Evolutionary conservation across 2,329 filamentous ascomycete species (phyloP), one percentile per base, ranked within the genome.

Genomic region (Pseudodiploospora longispora): DNA sequence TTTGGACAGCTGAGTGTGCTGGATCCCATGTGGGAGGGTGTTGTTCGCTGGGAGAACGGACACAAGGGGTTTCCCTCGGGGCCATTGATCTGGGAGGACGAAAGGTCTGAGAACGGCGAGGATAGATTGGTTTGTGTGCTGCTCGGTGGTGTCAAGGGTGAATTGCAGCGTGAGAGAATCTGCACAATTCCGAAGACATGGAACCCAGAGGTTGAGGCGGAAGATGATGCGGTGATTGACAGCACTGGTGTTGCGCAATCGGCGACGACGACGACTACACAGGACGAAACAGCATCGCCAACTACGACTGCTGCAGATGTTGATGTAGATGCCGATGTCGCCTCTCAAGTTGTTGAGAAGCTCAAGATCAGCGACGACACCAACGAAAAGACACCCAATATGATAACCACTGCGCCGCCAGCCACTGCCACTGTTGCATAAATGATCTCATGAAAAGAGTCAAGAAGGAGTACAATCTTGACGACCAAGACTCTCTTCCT

Each of bases 1-100:
- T 96, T 85, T 68, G 88, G 87, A 43, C 78, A 87, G 49, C 70
- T 83, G 64, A 83, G 85, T 6, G 75, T 79, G 41, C 66, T 90
- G n/a, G 90, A 95, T 53, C 76, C 78, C 1, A 61, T 64, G 30
- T 74, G 78, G 60, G 63, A 69, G 35, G 69, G 70, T 19, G 59
- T 72, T 34, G 57, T 75, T 19, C 55, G 61, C 9, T 83, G 76
- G 72, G 72, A 76, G 54, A 68, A 70, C 36, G 75, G 70, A 4
- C 54, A 71, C 55, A 68, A 59, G n/a, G 61, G 61, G 2, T 80
- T 83, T 55, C 78, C 76, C 1, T 56, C 62, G 4, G 78, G 79
- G 0, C 79, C 80, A 1, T 59, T 79, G 55, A 65, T 76, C 50
- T 83, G 79, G 80, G 60, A 69, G 38, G 66, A 72, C 78, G 59